Conservation (phyloP, 2,329 filamentous ascomycete species). For the Dactylellina parvicollis region DNA sequence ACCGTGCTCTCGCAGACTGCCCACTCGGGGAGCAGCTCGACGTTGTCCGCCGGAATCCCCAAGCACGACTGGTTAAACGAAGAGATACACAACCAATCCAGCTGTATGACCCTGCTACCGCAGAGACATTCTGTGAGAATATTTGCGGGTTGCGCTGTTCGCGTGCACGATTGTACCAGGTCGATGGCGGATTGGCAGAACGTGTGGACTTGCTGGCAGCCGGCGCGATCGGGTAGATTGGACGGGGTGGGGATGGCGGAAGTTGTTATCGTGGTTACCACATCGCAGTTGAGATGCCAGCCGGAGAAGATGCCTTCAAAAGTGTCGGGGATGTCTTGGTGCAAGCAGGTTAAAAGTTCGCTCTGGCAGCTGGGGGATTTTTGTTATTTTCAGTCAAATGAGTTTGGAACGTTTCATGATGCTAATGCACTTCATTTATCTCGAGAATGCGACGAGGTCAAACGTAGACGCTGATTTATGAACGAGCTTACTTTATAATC, state of each 20-base stretch:
- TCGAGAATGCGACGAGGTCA: too few species aligned
- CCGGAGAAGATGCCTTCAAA: not conserved
- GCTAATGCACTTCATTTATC: not conserved
- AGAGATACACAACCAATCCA: constrained; percentile 1
- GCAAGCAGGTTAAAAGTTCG: constrained; percentile 1
- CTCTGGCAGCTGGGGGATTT: constrained; percentile 13
- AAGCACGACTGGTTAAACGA: constrained; percentile 1
- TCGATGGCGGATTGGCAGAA: not conserved
- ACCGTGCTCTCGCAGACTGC: not conserved
- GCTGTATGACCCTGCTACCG: not conserved
- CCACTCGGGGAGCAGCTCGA: not conserved
- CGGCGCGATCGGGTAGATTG: not conserved
- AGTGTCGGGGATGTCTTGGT: not conserved
- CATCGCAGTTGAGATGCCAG: constrained; percentile 2
- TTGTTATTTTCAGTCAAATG: too few species aligned
- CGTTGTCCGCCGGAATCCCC: constrained; percentile 3
- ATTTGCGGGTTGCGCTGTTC: not conserved
- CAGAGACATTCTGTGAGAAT: not conserved
- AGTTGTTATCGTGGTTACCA: not conserved
- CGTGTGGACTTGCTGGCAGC: not conserved
- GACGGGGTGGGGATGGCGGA: not conserved
- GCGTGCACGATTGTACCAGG: not conserved
- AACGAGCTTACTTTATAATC: not conserved
- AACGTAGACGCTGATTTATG: not conserved
- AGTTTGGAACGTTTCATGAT: not conserved